Evolutionary conservation across 2,329 filamentous ascomycete species (phyloP), one percentile per base, ranked within the genome.

Genomic region (Sporothrix phasma): DNA sequence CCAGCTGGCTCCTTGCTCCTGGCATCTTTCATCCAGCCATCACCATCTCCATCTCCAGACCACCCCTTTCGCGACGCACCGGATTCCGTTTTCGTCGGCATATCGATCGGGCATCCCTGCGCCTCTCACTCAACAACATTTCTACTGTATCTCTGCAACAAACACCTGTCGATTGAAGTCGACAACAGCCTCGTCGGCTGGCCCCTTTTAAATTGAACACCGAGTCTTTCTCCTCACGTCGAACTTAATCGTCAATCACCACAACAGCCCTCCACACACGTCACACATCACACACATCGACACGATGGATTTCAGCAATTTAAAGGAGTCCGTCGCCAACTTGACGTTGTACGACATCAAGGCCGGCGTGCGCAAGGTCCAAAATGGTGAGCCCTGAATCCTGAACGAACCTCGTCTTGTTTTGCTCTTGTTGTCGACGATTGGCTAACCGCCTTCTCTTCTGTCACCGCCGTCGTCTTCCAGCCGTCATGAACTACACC

Each of bases 401-500:
- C 34, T 13, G 24, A 29, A n/a, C n/a, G 31, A 22, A 17, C 24
- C 22, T 24, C 6, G 17, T 29, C 26, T 11, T 49, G 15, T 11
- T 2, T 22, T 3, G 8, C 47, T 15, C 26, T 6, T 3, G 1
- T 47, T 22, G 34, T 43, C 13, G n/a, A n/a, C n/a, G n/a, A n/a
- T n/a, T 4, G 15, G 15, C 54, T 59, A 19, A 59, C 56, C 19
- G 31, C 59, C 54, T 68, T 66, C 63, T 63, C 47, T 3, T 19
- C 3, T 41, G 22, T n/a, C n/a, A 10, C n/a, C 29, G 15, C 19
- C 62, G 37, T 4, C 19, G 3, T 1, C 17, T n/a, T n/a, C 2
- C 67, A 96, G 92, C 92, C 69, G 92, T 96, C 66, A 96, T 97
- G 92, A 97, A 96, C 78, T 96, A 93, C 76, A 96, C 92, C 47